Conservation (phyloP, 208 protist species). For the Sergeia podlipaevii region DNA sequence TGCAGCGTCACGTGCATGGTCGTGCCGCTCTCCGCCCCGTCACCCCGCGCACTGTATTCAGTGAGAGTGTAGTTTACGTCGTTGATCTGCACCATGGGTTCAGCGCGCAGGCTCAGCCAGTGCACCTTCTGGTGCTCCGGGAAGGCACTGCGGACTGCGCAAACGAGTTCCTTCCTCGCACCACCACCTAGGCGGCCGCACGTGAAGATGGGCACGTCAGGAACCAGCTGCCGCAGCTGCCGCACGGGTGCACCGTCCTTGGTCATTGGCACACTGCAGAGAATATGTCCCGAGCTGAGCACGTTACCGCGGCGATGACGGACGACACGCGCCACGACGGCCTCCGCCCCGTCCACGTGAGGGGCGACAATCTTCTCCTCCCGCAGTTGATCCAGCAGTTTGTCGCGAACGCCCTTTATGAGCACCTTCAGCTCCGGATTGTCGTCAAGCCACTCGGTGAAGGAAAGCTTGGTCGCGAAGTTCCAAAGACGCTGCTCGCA, state of each 20-base stretch:
- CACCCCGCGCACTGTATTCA: slow-evolving; percentile 49
- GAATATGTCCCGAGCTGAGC: slow-evolving; percentile 70
- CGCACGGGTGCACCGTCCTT: slow-evolving; percentile 13
- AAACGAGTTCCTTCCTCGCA: slow-evolving; percentile 39
- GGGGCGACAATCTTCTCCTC: slow-evolving; percentile 60
- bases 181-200: slow-evolving; percentile 51
- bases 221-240: slow-evolving; percentile 69
- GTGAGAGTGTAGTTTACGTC: slow-evolving; percentile 70
- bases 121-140: slow-evolving; percentile 47
- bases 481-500: slow-evolving; percentile 87
- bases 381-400: slow-evolving; percentile 72
- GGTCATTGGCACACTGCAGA: slow-evolving; percentile 65
- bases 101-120: slow-evolving; percentile 82
- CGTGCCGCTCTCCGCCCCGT: slow-evolving; percentile 25
- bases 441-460: slow-evolving; percentile 62
- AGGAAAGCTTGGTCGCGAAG: slow-evolving; percentile 42
- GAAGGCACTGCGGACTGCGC: slow-evolving; percentile 48
- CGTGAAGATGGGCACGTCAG: slow-evolving; percentile 79
- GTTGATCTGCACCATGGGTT: slow-evolving; percentile 87
- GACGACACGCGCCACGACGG: slow-evolving; percentile 44
- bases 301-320: slow-evolving; percentile 73
- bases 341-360: slow-evolving; percentile 24
- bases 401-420: slow-evolving; percentile 62
- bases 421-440: slow-evolving; percentile 69
- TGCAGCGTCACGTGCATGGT: slow-evolving; percentile 86